Conservation (phyloP, 1,284 basidiomycete genomes). For the Fomitopsis palustris region DNA sequence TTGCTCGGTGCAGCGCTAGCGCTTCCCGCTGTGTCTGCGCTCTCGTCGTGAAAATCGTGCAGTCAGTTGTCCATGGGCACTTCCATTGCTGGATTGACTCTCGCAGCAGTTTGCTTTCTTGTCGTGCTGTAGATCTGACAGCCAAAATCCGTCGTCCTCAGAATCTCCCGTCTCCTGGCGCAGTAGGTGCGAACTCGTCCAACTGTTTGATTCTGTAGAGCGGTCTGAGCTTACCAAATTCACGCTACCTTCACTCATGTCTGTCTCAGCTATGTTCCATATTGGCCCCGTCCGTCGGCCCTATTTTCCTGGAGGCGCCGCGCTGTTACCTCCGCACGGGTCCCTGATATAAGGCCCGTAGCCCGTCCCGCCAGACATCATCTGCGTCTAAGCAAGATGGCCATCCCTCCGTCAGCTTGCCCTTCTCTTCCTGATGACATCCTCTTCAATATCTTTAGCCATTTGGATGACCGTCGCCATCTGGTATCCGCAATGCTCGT, state of each 20-base stretch:
- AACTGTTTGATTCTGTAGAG: not conserved
- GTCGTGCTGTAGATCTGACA: not conserved
- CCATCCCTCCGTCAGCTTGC: not conserved
- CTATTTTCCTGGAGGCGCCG: not conserved
- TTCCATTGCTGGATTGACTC: not conserved
- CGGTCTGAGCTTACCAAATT: not conserved
- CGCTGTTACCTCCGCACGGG: not conserved
- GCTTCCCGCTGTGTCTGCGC: not conserved
- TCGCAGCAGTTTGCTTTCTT: not conserved
- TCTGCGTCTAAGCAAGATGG: slow-evolving; percentile 7
- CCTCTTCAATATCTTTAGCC: slow-evolving; percentile 15
- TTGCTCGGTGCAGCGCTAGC: not conserved
- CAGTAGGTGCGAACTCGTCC: not conserved
- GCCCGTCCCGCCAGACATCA: not conserved
- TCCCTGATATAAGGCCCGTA: slow-evolving; percentile 3
- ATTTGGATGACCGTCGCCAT: slow-evolving; percentile 6
- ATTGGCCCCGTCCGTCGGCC: not conserved
- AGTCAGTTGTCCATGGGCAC: not conserved
- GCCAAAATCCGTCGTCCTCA: not conserved
- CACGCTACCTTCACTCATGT: not conserved
- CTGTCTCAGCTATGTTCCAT: not conserved
- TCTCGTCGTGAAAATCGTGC: not conserved
- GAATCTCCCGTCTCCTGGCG: not conserved
- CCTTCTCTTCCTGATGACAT: slow-evolving; percentile 16
- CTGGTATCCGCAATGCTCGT: slow-evolving; percentile 16